phyloP scores from a whole-genome alignment of 2,329 filamentous ascomycete species.

The Lachnellula cervina region DNA sequence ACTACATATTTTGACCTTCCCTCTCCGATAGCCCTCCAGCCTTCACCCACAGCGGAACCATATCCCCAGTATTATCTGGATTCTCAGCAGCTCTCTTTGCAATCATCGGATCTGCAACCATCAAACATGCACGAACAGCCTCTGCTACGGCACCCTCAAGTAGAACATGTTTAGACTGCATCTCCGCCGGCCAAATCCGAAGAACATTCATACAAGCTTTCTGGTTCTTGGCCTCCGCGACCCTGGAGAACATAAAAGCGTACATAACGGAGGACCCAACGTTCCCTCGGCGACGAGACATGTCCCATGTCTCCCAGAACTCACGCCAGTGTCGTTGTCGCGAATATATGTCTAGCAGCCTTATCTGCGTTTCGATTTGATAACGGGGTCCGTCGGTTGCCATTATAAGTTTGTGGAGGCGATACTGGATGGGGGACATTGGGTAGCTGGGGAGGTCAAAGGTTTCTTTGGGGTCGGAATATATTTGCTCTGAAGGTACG shows the following conservation, averaged over 20 bases:
- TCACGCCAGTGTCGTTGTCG: constrained; percentile 45
- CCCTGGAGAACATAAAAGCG: constrained; percentile 44
- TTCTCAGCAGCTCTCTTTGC: constrained; percentile 12
- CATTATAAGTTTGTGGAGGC: constrained; percentile 43
- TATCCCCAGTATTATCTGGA: constrained; percentile 10
- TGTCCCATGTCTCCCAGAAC: constrained; percentile 59
- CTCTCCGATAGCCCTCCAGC: background rate
- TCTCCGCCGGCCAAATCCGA: constrained; percentile 53
- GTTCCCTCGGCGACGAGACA: constrained; percentile 45
- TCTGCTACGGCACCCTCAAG: constrained; percentile 41
- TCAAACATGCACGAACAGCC: constrained; percentile 50
- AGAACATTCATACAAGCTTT: constrained; percentile 43
- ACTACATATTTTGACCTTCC: background rate
- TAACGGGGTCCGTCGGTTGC: constrained; percentile 41
- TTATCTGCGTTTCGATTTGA: constrained; percentile 34
- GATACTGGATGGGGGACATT: constrained; percentile 16
- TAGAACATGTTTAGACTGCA: constrained; percentile 50
- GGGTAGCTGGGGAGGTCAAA: constrained; percentile 19
- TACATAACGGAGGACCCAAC: constrained; percentile 52
- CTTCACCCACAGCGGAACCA: background rate
- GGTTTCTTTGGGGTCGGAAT: constrained; percentile 15
- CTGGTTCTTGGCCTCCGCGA: constrained; percentile 42
- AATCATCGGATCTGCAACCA: constrained; percentile 45
- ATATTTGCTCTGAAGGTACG: constrained; percentile 28
- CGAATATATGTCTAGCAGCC: constrained; percentile 45